A percentile compares a stretch with the other conserved stretches of the same genome.
These are phyloP conservation scores for Serendipita sp. DNA, from an alignment of 768 basidiomycete species.

Conservation along the genomic window DNA sequence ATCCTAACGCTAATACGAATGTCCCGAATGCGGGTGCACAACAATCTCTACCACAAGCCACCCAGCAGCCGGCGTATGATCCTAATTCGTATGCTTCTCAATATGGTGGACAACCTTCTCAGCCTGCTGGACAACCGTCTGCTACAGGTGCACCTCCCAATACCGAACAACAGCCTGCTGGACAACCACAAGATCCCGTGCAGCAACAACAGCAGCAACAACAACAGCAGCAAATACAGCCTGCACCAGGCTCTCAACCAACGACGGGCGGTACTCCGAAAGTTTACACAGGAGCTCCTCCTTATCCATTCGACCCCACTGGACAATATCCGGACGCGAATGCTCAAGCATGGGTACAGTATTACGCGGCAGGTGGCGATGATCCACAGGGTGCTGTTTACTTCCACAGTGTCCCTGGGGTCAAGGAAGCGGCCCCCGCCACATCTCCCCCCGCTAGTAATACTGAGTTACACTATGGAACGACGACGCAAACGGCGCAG, in stretches of 20 bases:
- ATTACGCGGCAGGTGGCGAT: slow-evolving; percentile 64
- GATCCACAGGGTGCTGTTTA: slow-evolving; percentile 65
- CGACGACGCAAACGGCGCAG: background rate
- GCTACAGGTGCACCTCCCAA: slow-evolving; percentile 7
- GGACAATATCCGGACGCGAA: slow-evolving; percentile 60
- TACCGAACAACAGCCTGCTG: slow-evolving; percentile 9
- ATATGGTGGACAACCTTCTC: slow-evolving; percentile 17
- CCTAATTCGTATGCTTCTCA: slow-evolving; percentile 8
- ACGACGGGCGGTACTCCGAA: background rate
- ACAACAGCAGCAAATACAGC: slow-evolving; percentile 21
- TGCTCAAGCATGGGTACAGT: slow-evolving; percentile 74
- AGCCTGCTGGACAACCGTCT: slow-evolving; percentile 8
- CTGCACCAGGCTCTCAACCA: slow-evolving; percentile 15
- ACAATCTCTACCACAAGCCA: slow-evolving; percentile 21
- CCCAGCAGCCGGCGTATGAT: slow-evolving; percentile 20
- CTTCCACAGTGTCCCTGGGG: slow-evolving; percentile 61
- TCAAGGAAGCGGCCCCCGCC: slow-evolving; percentile 27
- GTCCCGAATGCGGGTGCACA: slow-evolving; percentile 16
- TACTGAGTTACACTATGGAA: background rate
- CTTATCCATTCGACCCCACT: slow-evolving; percentile 44
- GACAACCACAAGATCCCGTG: slow-evolving; percentile 11
- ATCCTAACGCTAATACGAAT: slow-evolving; percentile 16
- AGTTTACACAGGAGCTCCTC: slow-evolving; percentile 21
- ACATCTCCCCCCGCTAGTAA: slow-evolving; percentile 14
- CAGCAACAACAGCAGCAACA: slow-evolving; percentile 18